Percentiles rank a stretch among this genome's conserved stretches.
phyloP scores from a whole-genome alignment of 805 yeast species.

The Helenozyma baotianmanensis region DNA sequence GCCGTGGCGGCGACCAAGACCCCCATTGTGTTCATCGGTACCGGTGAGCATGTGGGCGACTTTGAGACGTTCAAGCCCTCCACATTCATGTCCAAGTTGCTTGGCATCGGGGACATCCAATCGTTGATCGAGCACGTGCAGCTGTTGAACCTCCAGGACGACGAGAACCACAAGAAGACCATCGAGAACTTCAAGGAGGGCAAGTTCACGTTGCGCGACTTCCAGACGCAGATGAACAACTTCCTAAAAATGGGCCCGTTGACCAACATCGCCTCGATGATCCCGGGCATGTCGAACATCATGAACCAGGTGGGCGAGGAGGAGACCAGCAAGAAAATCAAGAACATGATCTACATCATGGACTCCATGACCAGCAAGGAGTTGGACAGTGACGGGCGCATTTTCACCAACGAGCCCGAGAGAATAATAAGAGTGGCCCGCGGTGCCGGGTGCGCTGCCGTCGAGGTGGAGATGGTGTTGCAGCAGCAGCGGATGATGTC shows the following conservation, averaged over 20 bases:
- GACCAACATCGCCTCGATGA: slow-evolving; percentile 90
- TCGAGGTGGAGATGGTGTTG: slow-evolving; percentile 89
- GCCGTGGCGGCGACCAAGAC: slow-evolving; percentile 97
- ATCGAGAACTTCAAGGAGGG: slow-evolving; percentile 94
- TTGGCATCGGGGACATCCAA: slow-evolving; percentile 95
- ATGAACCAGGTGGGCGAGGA: slow-evolving; percentile 88
- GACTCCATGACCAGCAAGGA: slow-evolving; percentile 95
- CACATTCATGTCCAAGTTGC: slow-evolving; percentile 81
- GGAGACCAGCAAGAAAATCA: slow-evolving; percentile 79
- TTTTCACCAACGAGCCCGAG: slow-evolving; percentile 75
- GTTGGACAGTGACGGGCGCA: slow-evolving; percentile 81
- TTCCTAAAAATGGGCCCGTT: slow-evolving; percentile 96
- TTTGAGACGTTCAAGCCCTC: slow-evolving; percentile 87
- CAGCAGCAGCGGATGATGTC: slow-evolving; percentile 94
- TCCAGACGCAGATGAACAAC: slow-evolving; percentile 92
- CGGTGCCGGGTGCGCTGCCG: slow-evolving; percentile 89
- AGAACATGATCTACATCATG: slow-evolving; percentile 84
- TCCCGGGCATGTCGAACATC: slow-evolving; percentile 84
- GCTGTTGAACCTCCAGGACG: slow-evolving; percentile 63
- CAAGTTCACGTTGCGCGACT: slow-evolving; percentile 83
- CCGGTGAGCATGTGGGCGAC: slow-evolving; percentile 95
- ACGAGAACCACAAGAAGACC: slow-evolving; percentile 77
- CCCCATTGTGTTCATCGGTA: slow-evolving; percentile 94
- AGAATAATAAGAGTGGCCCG: slow-evolving; percentile 87
- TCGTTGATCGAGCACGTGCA: slow-evolving; percentile 92